Conservation (phyloP, 352 stramenopile genomes). For the Blastocystis hominis region DNA sequence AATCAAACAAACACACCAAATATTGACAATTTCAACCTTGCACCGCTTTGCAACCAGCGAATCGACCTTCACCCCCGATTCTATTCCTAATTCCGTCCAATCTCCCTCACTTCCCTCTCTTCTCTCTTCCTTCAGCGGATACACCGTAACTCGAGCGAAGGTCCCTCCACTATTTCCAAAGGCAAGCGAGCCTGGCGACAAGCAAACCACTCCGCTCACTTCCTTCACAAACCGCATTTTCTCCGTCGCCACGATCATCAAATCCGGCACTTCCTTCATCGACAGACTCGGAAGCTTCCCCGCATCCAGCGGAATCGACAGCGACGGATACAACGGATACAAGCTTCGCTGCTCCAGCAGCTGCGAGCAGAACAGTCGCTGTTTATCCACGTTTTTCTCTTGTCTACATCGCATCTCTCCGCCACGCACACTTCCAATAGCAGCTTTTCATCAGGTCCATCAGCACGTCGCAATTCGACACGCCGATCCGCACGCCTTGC, state of each 20-base stretch:
- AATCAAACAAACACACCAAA: not conserved
- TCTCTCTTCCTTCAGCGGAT: slow-evolving; percentile 1
- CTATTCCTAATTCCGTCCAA: not conserved
- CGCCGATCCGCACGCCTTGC: not conserved
- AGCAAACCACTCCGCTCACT: slow-evolving; percentile 4
- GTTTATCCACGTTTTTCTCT: slow-evolving; percentile 19
- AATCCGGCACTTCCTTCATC: not conserved
- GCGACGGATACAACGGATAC: slow-evolving; percentile 27
- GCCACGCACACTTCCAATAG: not conserved
- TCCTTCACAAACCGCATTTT: slow-evolving; percentile 44
- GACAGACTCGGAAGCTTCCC: not conserved
- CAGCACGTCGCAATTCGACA: slow-evolving; percentile 35
- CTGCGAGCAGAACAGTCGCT: not conserved
- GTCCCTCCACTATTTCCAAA: slow-evolving; percentile 33
- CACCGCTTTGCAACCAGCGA: not conserved
- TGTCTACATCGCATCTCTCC: not conserved
- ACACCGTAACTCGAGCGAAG: slow-evolving; percentile 23
- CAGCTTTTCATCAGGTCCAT: slow-evolving; percentile 26
- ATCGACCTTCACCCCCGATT: not conserved
- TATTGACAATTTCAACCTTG: slow-evolving; percentile 25
- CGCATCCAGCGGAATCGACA: not conserved
- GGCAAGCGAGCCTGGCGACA: not conserved
- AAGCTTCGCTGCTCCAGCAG: slow-evolving; percentile 41
- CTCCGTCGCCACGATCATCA: slow-evolving; percentile 36
- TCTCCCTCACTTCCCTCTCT: not conserved